Conservation (phyloP, 2,329 filamentous ascomycete genomes). For the Capronia americana region DNA sequence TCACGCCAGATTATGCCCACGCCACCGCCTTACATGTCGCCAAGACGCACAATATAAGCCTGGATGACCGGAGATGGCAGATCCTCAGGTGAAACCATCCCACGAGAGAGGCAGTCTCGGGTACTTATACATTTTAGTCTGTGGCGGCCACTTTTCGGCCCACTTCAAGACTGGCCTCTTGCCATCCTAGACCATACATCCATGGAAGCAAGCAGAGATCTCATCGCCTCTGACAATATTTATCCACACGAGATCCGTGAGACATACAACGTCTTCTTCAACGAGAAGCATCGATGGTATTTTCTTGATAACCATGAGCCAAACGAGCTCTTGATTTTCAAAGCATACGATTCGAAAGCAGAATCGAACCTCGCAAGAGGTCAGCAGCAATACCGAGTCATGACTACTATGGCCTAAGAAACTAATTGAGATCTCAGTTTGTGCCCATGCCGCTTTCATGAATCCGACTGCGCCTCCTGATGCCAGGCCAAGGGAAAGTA, state of each 20-base stretch:
- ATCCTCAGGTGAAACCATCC: constrained; percentile 3
- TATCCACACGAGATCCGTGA: constrained; percentile 3
- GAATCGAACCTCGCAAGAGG: constrained; percentile 7
- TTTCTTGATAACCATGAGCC: not conserved
- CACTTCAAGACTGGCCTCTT: constrained; percentile 2
- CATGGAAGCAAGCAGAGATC: not conserved
- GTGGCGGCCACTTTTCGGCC: constrained; percentile 4
- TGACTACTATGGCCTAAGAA: constrained; percentile 5
- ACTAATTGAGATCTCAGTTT: constrained; percentile 7
- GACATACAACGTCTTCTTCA: constrained; percentile 1
- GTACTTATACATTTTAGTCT: constrained; percentile 2
- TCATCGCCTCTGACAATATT: constrained; percentile 5
- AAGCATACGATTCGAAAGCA: constrained; percentile 9
- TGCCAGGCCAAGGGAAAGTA: constrained; percentile 6
- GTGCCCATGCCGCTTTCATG: constrained; percentile 5
- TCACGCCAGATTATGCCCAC: constrained; percentile 4
- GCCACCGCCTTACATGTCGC: constrained; percentile 3
- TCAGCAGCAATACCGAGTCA: constrained; percentile 9
- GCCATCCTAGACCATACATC: constrained; percentile 3
- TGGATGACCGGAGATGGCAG: constrained; percentile 3
- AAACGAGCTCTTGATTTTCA: constrained; percentile 6
- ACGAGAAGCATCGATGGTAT: constrained; percentile 7
- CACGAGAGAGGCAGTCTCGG: constrained; percentile 1
- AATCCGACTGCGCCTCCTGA: not conserved
- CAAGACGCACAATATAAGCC: constrained; percentile 3